Evolutionary conservation across 2,329 filamentous ascomycete genomes (phyloP), one percentile per base, ranked within the genome.

Genomic region (Xylariales sp.): DNA sequence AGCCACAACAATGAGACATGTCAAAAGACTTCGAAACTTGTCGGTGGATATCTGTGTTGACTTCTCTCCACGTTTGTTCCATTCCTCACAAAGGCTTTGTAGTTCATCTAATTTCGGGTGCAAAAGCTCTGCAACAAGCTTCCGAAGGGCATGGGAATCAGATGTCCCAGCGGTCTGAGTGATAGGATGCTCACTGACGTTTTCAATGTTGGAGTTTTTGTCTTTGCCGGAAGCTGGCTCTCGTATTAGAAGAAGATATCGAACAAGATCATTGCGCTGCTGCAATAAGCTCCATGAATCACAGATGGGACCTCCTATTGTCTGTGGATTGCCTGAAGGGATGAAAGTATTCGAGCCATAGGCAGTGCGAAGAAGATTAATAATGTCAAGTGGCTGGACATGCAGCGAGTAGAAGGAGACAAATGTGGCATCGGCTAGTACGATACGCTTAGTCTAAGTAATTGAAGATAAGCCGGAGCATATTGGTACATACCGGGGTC

Each of bases 401-500:
- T 85, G 83, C 10, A 68, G 61, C 3, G 81, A 76, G 48, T 83
- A 73, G 14, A 78, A 74, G 5, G 77, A 73, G n/a, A 80, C 76
- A 58, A 85, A 87, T 5, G 70, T 65, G 39, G 76, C 67, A 52
- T 95, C 88, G 27, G 71, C 81, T 85, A 45, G 8, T 15, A 13
- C 20, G 31, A 40, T 55, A 36, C 55, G 50, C 15, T 15, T 33
- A 16, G 17, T 6, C 33, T 11, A 21, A 13, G 31, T 35, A 31
- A 6, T 24, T 14, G 7, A 7, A 2, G 15, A 11, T 17, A 7
- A 10, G 6, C 8, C 7, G n/a, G 14, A 14, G 12, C 29, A 7
- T n/a, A n/a, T n/a, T n/a, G n/a, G n/a, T n/a, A 60, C 75, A 57
- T 68, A 91, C 87, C 81, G 47, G 89, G 85, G 47, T 81, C 81